Evolutionary conservation across 345 rosid genomes (phyloP).

Genomic region (Camelina hispida): DNA sequence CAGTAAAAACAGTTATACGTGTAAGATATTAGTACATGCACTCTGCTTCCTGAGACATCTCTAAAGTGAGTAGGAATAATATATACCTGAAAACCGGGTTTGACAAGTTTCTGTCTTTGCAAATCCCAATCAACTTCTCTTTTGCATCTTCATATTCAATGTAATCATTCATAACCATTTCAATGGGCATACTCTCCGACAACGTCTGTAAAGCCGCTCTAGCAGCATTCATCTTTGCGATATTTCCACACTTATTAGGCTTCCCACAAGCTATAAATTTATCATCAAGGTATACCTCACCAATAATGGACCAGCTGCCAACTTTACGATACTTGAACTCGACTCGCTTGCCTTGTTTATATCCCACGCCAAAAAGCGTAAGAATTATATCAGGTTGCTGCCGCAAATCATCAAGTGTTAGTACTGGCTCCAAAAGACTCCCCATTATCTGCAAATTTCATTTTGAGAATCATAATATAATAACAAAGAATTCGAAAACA

Average conservation of each 20-base stretch:
- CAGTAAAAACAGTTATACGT: too few species aligned
- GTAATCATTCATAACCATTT: not conserved
- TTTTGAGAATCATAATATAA: not conserved
- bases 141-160: not conserved
- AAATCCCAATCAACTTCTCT: not conserved
- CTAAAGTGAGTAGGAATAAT: not conserved
- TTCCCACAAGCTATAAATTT: not conserved
- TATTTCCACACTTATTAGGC: not conserved
- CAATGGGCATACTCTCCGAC: constrained; percentile 28
- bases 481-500: not conserved
- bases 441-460: not conserved
- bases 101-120: constrained; percentile 54
- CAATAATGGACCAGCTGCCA: not conserved
- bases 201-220: constrained; percentile 52
- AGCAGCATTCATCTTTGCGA: constrained; percentile 52
- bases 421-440: not conserved
- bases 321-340: not conserved
- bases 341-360: not conserved
- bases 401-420: not conserved
- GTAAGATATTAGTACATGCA: too few species aligned
- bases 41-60: too few species aligned
- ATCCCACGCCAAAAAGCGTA: not conserved
- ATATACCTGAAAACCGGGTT: constrained; percentile 59
- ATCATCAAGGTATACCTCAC: not conserved
- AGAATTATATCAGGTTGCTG: not conserved